Percentiles rank a stretch among this genome's conserved stretches.
Evolutionary conservation across 2,329 filamentous ascomycete genomes (phyloP).

Genomic region (Hymenoscyphus repandus): DNA sequence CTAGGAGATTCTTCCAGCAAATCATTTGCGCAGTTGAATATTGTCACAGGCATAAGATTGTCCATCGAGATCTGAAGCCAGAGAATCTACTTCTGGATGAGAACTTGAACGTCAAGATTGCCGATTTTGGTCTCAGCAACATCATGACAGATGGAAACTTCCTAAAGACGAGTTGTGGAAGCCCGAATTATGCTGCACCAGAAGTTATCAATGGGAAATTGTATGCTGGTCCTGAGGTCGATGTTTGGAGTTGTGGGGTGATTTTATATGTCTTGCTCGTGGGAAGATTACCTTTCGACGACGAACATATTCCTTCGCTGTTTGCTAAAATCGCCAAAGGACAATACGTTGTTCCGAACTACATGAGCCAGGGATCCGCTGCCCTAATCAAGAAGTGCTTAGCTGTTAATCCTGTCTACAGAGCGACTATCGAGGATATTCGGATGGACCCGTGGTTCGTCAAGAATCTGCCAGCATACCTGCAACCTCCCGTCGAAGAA

Average conservation of each 20-base stretch:
- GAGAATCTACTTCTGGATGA: slow-evolving; percentile 95
- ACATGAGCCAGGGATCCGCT: slow-evolving; percentile 80
- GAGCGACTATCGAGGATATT: slow-evolving; percentile 91
- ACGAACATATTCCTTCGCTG: slow-evolving; percentile 94
- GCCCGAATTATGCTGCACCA: slow-evolving; percentile 95
- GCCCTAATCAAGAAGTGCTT: slow-evolving; percentile 87
- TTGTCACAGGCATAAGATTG: slow-evolving; percentile 97
- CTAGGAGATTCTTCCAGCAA: slow-evolving; percentile 98
- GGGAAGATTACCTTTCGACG: slow-evolving; percentile 87
- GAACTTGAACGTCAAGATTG: slow-evolving; percentile 97
- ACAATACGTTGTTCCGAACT: slow-evolving; percentile 85
- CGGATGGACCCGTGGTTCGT: slow-evolving; percentile 91
- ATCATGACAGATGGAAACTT: slow-evolving; percentile 99
- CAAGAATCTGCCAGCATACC: slow-evolving; percentile 78
- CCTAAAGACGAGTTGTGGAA: slow-evolving; percentile 95
- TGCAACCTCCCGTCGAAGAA: slow-evolving; percentile 82
- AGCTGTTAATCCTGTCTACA: slow-evolving; percentile 88
- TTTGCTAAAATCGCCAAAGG: slow-evolving; percentile 98
- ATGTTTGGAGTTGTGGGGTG: slow-evolving; percentile 96
- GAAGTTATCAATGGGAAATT: slow-evolving; percentile 98
- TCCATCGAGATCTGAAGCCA: slow-evolving; percentile 94
- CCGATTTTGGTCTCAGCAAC: slow-evolving; percentile 96
- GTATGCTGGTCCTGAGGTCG: slow-evolving; percentile 94
- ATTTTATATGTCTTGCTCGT: slow-evolving; percentile 81
- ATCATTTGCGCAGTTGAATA: slow-evolving; percentile 99